Percentiles rank a stretch among this genome's conserved stretches.
phyloP scores from a whole-genome alignment of 345 rosid species.

The Aurinia saxatilis region DNA sequence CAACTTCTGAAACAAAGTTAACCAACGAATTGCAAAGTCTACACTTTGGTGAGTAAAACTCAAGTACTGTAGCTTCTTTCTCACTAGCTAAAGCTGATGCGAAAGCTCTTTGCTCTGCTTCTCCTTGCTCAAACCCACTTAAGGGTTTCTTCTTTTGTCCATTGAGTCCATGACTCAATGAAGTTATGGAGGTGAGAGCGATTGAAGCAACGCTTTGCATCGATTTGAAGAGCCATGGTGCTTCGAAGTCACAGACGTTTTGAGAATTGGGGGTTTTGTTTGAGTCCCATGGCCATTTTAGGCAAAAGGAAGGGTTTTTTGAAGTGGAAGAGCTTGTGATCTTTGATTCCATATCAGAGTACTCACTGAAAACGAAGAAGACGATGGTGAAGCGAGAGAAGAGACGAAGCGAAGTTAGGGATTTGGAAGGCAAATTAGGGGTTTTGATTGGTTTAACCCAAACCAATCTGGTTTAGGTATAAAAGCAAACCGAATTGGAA shows the following conservation, averaged over 20 bases:
- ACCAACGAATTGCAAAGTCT: constrained; percentile 72
- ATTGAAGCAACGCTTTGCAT: constrained; percentile 54
- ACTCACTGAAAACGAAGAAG: neutral
- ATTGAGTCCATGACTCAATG: too few relatives aligned
- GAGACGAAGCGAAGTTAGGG: neutral
- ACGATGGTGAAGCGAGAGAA: neutral
- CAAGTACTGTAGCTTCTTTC: constrained; percentile 73
- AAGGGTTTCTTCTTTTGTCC: constrained; percentile 30
- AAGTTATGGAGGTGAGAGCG: constrained; percentile 44
- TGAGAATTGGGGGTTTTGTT: constrained; percentile 30
- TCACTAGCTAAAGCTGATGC: constrained; percentile 37
- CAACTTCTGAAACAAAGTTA: constrained; percentile 57
- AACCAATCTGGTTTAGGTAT: neutral
- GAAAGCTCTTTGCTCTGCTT: constrained; percentile 75
- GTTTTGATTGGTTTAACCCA: neutral
- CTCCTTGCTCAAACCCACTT: constrained; percentile 62
- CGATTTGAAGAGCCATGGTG: constrained; percentile 75
- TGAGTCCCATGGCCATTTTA: constrained; percentile 78
- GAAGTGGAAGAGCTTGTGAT: constrained; percentile 24
- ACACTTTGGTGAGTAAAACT: constrained; percentile 92
- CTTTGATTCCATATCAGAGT: constrained; percentile 27
- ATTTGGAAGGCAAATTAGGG: too few relatives aligned
- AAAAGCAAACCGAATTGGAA: too few relatives aligned
- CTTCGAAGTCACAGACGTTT: constrained; percentile 43
- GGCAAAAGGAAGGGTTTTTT: constrained; percentile 47